Base-by-base conservation (phyloP, 345 rosid species). In the Brassica cretica region DNA sequence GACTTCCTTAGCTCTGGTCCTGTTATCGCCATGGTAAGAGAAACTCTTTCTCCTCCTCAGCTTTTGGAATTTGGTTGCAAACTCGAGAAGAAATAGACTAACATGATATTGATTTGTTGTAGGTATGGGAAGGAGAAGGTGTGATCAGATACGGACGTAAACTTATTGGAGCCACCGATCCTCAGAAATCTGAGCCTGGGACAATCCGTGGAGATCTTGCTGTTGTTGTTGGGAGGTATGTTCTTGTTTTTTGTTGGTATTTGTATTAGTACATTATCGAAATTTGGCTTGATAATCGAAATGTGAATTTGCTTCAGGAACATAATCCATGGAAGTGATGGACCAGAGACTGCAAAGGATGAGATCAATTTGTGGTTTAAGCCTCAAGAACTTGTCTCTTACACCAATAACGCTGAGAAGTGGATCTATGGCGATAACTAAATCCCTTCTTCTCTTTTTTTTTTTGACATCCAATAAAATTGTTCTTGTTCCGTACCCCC, bases 51-150 rank as follows among this genome's bases (percentile, higher is more conserved):
- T 63, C 32, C 5, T 64, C 49, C n/a, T 5, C 2, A 5, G 0
- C 1, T 56, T 60, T 49, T 1, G 2, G 14, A 5, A 6, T 70
- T 41, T 41, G 65, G 15, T 35, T 1, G 39, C 56, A 51, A 51
- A 51, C 56, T 51, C 56, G 56, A n/a, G 56, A 32, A 59, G 6
- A 18, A 16, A 37, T 55, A 6, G 60, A 70, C 6, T 30, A 15
- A 32, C 46, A 63, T 65, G 21, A 35, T 25, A 69, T 58, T 41
- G 67, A 37, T 53, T 72, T 14, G 5, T 5, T 84, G 66, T 74
- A 94, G 99, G 98, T 95, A 14, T 95, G 99, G 99, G 99, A 95
- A 85, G 99, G 99, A 76, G 99, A 95, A 79, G 99, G 98, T 6
- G 99, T 90, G 78, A 91, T 93, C 16, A 89, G 78, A 72, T 95